Percentiles rank a stretch among this genome's conserved stretches.
These are phyloP conservation scores for Claviceps humidiphila DNA, from an alignment of 2,329 filamentous ascomycete species.

Conservation along the genomic window DNA sequence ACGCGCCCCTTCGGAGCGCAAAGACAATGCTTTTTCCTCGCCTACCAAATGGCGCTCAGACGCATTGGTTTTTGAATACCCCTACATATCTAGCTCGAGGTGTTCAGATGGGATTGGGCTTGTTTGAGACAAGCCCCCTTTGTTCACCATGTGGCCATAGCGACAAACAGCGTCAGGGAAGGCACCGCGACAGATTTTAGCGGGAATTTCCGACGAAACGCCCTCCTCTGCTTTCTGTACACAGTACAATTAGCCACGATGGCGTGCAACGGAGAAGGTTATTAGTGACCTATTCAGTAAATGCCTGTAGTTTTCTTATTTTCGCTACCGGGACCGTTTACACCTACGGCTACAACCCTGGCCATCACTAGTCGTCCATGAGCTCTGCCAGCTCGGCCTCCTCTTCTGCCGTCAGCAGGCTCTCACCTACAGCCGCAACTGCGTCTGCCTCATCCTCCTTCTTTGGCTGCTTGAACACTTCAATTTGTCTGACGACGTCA, in stretches of 20 bases:
- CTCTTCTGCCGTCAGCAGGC: conserved; percentile 70
- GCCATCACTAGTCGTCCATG: conserved; percentile 50
- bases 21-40: neutral
- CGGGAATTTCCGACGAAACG: neutral
- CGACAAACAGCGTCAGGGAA: neutral
- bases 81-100: neutral
- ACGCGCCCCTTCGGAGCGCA: neutral
- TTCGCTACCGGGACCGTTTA: neutral
- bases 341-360: neutral
- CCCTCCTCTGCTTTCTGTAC: neutral
- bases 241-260: neutral
- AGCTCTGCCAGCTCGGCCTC: conserved; percentile 85
- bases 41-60: neutral
- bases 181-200: neutral
- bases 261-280: neutral
- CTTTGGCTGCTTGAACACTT: conserved; percentile 32
- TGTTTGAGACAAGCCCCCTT: neutral
- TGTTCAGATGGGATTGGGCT: neutral
- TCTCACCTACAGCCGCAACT: conserved; percentile 28
- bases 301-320: neutral
- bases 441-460: conserved; percentile 28
- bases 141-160: neutral
- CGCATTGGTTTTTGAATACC: neutral
- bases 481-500: conserved; percentile 30
- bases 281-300: neutral